phyloP scores from a whole-genome alignment of 805 yeast genomes.

The Candida dendrica region DNA sequence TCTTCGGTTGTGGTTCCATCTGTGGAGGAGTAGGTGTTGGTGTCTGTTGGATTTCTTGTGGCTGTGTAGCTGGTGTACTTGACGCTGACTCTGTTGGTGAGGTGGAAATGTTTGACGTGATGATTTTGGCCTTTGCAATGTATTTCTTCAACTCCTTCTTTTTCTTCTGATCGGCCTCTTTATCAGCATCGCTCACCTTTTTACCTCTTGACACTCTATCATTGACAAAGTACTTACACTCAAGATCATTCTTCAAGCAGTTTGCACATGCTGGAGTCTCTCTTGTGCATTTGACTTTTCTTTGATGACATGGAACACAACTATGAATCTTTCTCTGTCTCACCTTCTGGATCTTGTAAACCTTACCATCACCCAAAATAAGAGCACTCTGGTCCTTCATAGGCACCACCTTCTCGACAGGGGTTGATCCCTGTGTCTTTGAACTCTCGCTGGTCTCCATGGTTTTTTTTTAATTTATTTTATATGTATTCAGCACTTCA shows the following conservation, averaged over 20 bases:
- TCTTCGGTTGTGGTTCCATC: too few species aligned
- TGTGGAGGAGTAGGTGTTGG: not conserved
- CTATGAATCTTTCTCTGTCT: constrained; percentile 52
- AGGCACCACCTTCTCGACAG: constrained; percentile 17
- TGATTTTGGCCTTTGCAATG: constrained; percentile 16
- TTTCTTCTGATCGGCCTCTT: constrained; percentile 13
- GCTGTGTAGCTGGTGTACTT: not conserved
- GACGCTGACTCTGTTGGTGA: not conserved
- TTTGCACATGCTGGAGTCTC: constrained; percentile 44
- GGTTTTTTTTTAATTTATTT: not conserved
- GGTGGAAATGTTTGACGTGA: constrained; percentile 1
- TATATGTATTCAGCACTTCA: too few species aligned
- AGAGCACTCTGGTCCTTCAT: constrained; percentile 28
- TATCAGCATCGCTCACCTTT: constrained; percentile 17
- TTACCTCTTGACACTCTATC: constrained; percentile 38
- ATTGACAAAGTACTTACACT: constrained; percentile 51
- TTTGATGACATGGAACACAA: constrained; percentile 52
- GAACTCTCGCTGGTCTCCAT: not conserved
- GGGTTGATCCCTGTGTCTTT: not conserved
- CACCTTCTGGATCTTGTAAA: constrained; percentile 53
- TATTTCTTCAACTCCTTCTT: constrained; percentile 18
- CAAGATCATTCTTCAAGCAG: constrained; percentile 38
- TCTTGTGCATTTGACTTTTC: constrained; percentile 50
- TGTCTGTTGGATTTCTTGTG: not conserved
- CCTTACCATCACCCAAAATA: constrained; percentile 41